Evolutionary conservation across 768 basidiomycete species (phyloP).

Genomic region (Cytidiella melzeri): DNA sequence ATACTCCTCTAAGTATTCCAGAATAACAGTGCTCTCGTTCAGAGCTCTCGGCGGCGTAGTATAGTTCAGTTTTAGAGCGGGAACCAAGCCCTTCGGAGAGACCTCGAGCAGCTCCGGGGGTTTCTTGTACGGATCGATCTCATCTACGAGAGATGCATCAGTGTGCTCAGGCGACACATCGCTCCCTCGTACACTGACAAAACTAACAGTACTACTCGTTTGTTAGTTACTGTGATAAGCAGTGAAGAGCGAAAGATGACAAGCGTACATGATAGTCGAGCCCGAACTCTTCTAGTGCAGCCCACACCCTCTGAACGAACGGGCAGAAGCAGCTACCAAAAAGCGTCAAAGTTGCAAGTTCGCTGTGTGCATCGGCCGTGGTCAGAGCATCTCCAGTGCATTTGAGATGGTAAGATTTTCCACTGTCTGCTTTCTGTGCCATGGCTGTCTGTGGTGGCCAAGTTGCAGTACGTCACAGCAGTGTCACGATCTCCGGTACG

Average conservation of each 20-base stretch:
- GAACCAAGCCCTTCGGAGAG: constrained; percentile 80
- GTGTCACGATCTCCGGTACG: neutral
- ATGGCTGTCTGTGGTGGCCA: constrained; percentile 11
- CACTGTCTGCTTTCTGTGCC: constrained; percentile 28
- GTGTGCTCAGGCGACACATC: neutral
- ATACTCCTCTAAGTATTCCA: constrained; percentile 77
- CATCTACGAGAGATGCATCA: constrained; percentile 39
- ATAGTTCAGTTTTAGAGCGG: constrained; percentile 52
- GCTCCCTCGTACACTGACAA: no score
- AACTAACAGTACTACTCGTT: constrained; percentile 34
- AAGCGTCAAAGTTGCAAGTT: constrained; percentile 50
- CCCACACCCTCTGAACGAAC: constrained; percentile 81
- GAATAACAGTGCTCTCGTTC: constrained; percentile 75
- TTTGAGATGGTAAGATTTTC: constrained; percentile 33
- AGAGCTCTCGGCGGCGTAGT: constrained; percentile 53
- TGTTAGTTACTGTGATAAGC: neutral
- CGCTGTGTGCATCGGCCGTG: constrained; percentile 46
- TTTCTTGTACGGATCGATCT: constrained; percentile 81
- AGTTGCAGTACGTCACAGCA: neutral
- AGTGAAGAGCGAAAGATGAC: no score
- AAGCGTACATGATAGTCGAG: constrained; percentile 61
- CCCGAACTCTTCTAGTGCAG: constrained; percentile 60
- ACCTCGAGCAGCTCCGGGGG: constrained; percentile 72
- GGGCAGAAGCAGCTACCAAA: constrained; percentile 76
- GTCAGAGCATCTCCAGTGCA: constrained; percentile 48